Base-by-base conservation (phyloP, 2,329 filamentous ascomycete species). In the Penicillium hordei region DNA sequence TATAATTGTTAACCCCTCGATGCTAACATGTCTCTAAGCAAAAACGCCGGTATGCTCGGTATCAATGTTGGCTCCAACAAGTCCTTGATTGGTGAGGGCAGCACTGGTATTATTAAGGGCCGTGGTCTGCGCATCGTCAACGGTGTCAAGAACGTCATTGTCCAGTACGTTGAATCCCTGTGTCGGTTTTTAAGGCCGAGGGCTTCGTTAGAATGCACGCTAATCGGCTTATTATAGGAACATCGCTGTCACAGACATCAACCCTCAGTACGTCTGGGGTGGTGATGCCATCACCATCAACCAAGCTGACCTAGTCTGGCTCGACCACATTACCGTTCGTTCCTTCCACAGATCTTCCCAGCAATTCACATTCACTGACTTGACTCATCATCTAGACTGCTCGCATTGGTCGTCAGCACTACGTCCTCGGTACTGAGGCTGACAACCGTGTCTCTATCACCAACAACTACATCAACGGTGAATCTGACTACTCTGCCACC, bases 391-490 rank as follows among this genome's bases (percentile, higher is more conserved):
- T 40, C 10, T 3, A 59, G 57, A 59, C 57, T 25, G 57, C 57
- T 40, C 53, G 53, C 27, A 52, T 56, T 23, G 57, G 57, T 23
- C 57, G 57, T 8, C 57, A 59, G 27, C 53, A 57, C 33, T 57
- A 52, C 19, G 55, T 56, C 10, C 50, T 57, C 12, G 57, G 57
- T 8, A 52, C 46, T 27, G 53, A 49, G 13, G 55, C 57, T 29
- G 46, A 53, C 19, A 59, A 55, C 36, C 53, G 57, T 19, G 36
- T 59, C 12, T 48, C 57, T 7, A 46, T 59, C 43, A 48, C 57
- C 27, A 59, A 59, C 38, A 57, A 53, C 57, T 57, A 49, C 31
- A 52, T 59, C 12, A n/a, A 59, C 6, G 57, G 57, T 40, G 57
- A 57, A 42, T 44, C 53, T 3, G 40, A 51, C 17, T 59, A 39